Conservation (phyloP, 306 rosid species). For the Cicer pinnatifidum region DNA sequence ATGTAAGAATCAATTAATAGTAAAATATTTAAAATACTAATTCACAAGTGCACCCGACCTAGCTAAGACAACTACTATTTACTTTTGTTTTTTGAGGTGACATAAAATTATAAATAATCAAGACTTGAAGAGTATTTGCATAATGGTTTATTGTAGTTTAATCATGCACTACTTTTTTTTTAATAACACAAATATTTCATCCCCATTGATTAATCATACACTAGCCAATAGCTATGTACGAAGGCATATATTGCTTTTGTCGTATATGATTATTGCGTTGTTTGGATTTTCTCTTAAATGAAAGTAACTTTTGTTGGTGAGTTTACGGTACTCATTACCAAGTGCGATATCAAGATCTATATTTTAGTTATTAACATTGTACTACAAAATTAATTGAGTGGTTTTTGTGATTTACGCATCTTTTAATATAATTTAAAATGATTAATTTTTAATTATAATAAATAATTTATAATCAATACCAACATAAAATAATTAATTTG, state of each 20-base stretch:
- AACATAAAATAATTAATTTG: too few species aligned
- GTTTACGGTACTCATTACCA: not conserved
- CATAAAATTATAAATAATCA: not conserved
- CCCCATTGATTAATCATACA: not conserved
- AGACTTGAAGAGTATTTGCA: not conserved
- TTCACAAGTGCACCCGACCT: not conserved
- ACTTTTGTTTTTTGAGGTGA: not conserved
- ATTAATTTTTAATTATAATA: too few species aligned
- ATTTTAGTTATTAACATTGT: not conserved
- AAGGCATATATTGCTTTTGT: conserved; percentile 23
- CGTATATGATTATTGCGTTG: not conserved
- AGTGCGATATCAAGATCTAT: not conserved
- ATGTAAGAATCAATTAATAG: conserved; percentile 18
- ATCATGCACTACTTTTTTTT: not conserved
- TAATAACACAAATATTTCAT: not conserved
- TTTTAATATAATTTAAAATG: too few species aligned
- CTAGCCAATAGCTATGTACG: not conserved
- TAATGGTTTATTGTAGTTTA: not conserved
- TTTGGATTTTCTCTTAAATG: not conserved
- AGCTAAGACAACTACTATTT: not conserved
- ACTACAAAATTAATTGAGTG: too few species aligned
- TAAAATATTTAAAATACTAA: not conserved
- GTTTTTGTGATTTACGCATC: too few species aligned
- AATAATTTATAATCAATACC: too few species aligned
- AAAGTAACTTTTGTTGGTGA: conserved; percentile 2